A percentile compares a stretch with the other conserved stretches of the same genome.
These are phyloP conservation scores for Diaporthe batatas DNA, from an alignment of 2,329 filamentous ascomycete species.

Conservation along the genomic window DNA sequence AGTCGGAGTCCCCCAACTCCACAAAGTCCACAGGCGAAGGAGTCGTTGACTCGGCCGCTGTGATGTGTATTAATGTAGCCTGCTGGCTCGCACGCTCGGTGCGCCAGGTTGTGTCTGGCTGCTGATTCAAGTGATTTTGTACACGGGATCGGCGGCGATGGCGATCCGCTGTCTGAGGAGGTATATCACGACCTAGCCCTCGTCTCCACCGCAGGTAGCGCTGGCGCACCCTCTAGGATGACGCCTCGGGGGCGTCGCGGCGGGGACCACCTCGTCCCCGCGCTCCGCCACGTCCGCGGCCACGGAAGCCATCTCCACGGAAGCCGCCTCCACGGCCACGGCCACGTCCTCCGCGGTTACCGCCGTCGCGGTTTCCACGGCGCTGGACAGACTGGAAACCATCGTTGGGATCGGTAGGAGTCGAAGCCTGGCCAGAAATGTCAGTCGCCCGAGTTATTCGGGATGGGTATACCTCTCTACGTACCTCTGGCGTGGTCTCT, in stretches of 20 bases:
- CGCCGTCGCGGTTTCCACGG: conserved; percentile 66
- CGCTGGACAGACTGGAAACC: conserved; percentile 81
- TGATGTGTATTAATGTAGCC: conserved; percentile 23
- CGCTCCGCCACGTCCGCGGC: conserved; percentile 53
- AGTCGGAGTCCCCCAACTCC: conserved; percentile 37
- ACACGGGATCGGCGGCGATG: conserved; percentile 25
- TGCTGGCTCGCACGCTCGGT: conserved; percentile 21
- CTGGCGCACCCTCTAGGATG: conserved; percentile 36
- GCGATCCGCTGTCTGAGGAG: conserved; percentile 5
- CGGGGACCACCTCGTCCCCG: conserved; percentile 53
- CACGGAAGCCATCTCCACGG: conserved; percentile 50
- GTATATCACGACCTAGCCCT: conserved; percentile 3
- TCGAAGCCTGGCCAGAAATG: conserved; percentile 45
- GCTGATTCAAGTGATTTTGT: conserved; percentile 36
- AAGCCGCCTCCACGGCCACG: conserved; percentile 64
- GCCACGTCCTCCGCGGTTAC: conserved; percentile 60
- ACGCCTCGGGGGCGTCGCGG: conserved; percentile 49
- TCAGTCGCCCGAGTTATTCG: conserved; percentile 27
- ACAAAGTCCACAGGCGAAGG: conserved; percentile 36
- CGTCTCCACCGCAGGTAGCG: conserved; percentile 11
- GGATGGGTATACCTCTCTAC: not conserved
- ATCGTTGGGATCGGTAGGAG: conserved; percentile 65
- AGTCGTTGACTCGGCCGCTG: conserved; percentile 17
- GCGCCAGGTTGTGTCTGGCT: conserved; percentile 33
- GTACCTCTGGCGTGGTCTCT: conserved; percentile 59